Percentiles rank a stretch among this genome's conserved stretches.
Conservation (phyloP, 2,329 filamentous ascomycete species). For the Beauveria sp. region DNA sequence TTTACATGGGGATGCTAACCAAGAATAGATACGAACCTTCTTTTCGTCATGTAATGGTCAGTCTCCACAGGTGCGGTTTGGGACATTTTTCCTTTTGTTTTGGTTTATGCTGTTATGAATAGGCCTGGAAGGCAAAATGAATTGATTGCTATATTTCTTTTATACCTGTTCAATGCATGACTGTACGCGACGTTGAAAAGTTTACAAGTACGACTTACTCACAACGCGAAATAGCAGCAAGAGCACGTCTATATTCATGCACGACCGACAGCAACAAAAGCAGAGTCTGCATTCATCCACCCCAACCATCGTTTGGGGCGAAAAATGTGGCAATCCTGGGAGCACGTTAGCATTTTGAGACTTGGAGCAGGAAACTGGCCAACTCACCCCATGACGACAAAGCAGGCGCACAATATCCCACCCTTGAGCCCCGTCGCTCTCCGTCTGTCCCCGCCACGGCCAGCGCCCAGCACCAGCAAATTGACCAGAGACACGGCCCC, state of each 20-base stretch:
- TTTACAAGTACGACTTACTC: neutral
- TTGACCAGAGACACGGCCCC: constrained; percentile 66
- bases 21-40: constrained; percentile 51
- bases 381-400: constrained; percentile 40
- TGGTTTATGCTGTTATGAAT: neutral
- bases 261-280: neutral
- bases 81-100: neutral
- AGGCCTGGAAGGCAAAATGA: constrained; percentile 4
- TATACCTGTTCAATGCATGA: neutral
- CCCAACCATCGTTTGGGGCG: neutral
- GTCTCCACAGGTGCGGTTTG: neutral
- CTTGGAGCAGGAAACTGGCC: too few species aligned
- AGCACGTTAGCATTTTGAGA: neutral
- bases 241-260: too few species aligned
- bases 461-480: constrained; percentile 49
- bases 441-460: constrained; percentile 47
- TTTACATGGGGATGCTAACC: constrained; percentile 8
- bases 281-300: neutral
- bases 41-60: constrained; percentile 54
- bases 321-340: neutral
- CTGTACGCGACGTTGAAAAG: neutral
- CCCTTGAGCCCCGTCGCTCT: constrained; percentile 43
- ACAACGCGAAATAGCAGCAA: neutral
- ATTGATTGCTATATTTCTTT: neutral
- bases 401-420: constrained; percentile 45